Evolutionary conservation across 441 rosid genomes (phyloP).

Genomic region (Syzygium malaccense): DNA sequence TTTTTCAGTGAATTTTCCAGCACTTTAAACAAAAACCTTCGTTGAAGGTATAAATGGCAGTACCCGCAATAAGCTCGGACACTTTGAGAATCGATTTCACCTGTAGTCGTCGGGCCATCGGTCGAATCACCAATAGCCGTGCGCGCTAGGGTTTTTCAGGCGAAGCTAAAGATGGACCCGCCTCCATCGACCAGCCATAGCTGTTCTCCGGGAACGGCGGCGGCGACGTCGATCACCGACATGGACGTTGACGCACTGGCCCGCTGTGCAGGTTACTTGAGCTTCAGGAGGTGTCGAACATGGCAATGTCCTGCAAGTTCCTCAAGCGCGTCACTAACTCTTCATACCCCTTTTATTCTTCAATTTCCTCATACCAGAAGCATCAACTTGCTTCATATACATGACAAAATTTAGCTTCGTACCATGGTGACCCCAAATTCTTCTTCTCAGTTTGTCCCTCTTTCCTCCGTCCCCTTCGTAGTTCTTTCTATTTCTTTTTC

Average conservation of each 20-base stretch:
- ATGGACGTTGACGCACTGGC: constrained; percentile 37
- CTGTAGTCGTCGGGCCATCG: neutral
- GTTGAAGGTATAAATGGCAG: neutral
- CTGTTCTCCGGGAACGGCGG: neutral
- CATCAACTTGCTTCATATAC: too few species aligned
- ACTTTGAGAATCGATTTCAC: neutral
- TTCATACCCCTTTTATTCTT: neutral
- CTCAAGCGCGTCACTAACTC: constrained; percentile 20
- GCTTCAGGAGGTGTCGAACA: constrained; percentile 26
- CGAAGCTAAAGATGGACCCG: neutral
- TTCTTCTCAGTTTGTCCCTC: neutral
- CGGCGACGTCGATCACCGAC: constrained; percentile 21
- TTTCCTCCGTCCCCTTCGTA: neutral
- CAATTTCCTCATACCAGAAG: too few species aligned
- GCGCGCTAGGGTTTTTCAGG: neutral
- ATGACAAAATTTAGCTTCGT: too few species aligned
- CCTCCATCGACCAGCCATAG: neutral
- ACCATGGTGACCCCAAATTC: neutral
- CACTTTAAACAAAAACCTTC: neutral
- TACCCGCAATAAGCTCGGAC: neutral
- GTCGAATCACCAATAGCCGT: neutral
- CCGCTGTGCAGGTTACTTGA: constrained; percentile 32
- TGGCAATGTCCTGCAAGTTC: constrained; percentile 36
- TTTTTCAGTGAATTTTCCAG: neutral
- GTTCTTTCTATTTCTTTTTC: neutral